phyloP scores from a whole-genome alignment of 805 yeast species.

The Candida rishiriensis region DNA sequence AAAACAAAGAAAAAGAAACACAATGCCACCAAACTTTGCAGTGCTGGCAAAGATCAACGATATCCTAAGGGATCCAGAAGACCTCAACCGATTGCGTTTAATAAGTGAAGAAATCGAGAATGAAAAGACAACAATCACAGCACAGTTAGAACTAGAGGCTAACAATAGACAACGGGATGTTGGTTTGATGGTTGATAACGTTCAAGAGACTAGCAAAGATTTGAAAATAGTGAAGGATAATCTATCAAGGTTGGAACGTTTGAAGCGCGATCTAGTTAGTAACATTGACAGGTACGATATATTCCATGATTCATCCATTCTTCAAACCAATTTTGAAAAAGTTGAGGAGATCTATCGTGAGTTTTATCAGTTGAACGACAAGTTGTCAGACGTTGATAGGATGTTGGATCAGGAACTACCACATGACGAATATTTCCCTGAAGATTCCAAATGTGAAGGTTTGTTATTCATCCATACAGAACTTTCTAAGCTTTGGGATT shows the following conservation, averaged over 20 bases:
- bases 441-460: conserved; percentile 43
- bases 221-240: conserved; percentile 45
- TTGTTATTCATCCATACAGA: conserved; percentile 65
- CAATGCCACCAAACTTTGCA: conserved; percentile 13
- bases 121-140: conserved; percentile 72
- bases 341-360: conserved; percentile 62
- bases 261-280: conserved; percentile 42
- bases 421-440: conserved; percentile 28
- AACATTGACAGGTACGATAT: conserved; percentile 64
- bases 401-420: conserved; percentile 46
- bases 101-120: conserved; percentile 53
- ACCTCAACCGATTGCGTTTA: conserved; percentile 48
- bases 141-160: conserved; percentile 63
- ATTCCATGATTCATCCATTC: conserved; percentile 60
- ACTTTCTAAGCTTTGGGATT: conserved; percentile 68
- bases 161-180: conserved; percentile 41
- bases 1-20: too few relatives aligned
- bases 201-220: conserved; percentile 35
- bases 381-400: conserved; percentile 45
- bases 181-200: conserved; percentile 18
- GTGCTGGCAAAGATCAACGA: conserved; percentile 21
- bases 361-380: conserved; percentile 51
- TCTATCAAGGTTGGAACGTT: conserved; percentile 29
- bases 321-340: conserved; percentile 68
- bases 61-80: conserved; percentile 32